Conservation (phyloP, 208 protist species). For the Crithidia thermophila region DNA sequence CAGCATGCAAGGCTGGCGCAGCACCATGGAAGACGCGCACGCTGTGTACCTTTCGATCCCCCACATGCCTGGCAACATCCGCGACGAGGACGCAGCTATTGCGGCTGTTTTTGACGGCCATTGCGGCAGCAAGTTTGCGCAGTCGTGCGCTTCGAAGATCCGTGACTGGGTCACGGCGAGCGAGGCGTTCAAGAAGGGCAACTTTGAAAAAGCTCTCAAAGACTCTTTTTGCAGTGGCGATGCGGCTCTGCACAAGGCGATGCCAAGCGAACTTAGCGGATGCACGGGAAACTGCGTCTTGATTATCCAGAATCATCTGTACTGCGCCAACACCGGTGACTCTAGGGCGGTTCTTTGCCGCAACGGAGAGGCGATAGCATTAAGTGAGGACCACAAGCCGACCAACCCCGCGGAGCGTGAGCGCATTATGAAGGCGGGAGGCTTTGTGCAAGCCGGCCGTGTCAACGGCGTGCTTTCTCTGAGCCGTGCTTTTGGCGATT, state of each 20-base stretch:
- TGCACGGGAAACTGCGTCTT: constrained; percentile 86
- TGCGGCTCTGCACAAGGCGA: constrained; percentile 63
- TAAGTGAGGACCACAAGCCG: constrained; percentile 97
- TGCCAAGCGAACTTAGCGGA: constrained; percentile 81
- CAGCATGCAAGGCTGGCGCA: constrained; percentile 93
- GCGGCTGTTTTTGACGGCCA: constrained; percentile 91
- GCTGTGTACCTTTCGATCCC: constrained; percentile 83
- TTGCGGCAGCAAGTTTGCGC: constrained; percentile 82
- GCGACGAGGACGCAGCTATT: constrained; percentile 78
- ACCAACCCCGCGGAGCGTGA: constrained; percentile 78
- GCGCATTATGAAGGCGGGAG: constrained; percentile 89
- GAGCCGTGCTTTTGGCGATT: constrained; percentile 95
- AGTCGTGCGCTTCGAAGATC: constrained; percentile 76
- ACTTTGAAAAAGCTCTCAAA: constrained; percentile 71
- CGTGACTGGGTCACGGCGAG: constrained; percentile 74
- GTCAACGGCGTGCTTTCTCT: constrained; percentile 96
- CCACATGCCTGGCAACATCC: constrained; percentile 61
- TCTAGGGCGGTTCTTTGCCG: constrained; percentile 89
- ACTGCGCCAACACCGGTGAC: constrained; percentile 95
- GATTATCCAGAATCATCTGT: constrained; percentile 88
- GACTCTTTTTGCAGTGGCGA: constrained; percentile 78
- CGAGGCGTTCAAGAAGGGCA: constrained; percentile 51
- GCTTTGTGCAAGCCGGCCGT: constrained; percentile 90
- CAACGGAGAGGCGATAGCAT: constrained; percentile 80
- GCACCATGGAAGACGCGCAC: constrained; percentile 92